Evolutionary conservation across 768 basidiomycete species (phyloP).

Genomic region (Tylopilus vinaceipallidus): DNA sequence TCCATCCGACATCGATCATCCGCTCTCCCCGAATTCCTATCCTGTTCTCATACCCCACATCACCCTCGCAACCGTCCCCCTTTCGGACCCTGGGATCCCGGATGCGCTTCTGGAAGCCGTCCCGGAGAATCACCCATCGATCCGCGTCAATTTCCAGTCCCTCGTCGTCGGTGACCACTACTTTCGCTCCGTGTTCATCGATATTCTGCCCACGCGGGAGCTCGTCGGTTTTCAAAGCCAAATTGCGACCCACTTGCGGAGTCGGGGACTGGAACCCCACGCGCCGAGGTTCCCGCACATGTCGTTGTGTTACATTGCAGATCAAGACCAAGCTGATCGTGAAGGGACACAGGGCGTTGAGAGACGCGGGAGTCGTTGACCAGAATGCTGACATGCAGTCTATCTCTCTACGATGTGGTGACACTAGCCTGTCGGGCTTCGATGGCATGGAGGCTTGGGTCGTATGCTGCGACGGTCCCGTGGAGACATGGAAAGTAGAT

Average conservation of each 20-base stretch:
- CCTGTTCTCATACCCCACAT: slow-evolving; percentile 68
- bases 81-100: background rate
- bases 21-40: slow-evolving; percentile 43
- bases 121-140: slow-evolving; percentile 30
- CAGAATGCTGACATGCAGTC: slow-evolving; percentile 24
- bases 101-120: slow-evolving; percentile 39
- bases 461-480: slow-evolving; percentile 56
- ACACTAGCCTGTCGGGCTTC: slow-evolving; percentile 42
- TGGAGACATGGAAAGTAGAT: slow-evolving; percentile 52
- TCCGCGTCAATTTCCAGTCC: slow-evolving; percentile 49
- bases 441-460: slow-evolving; percentile 55
- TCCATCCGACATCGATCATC: slow-evolving; percentile 12
- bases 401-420: slow-evolving; percentile 26
- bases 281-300: slow-evolving; percentile 70
- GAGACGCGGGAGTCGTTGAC: slow-evolving; percentile 34
- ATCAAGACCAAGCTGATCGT: slow-evolving; percentile 60
- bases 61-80: slow-evolving; percentile 54
- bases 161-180: slow-evolving; percentile 61
- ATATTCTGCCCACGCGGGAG: slow-evolving; percentile 43
- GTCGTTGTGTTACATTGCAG: slow-evolving; percentile 70
- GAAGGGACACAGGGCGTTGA: slow-evolving; percentile 43
- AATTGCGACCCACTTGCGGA: slow-evolving; percentile 39
- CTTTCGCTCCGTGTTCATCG: slow-evolving; percentile 68
- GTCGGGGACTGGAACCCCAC: slow-evolving; percentile 36
- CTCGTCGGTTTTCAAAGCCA: slow-evolving; percentile 48